Evolutionary conservation across 257 asterid genomes (phyloP).

Genomic region (Ocimum tenuiflorum): DNA sequence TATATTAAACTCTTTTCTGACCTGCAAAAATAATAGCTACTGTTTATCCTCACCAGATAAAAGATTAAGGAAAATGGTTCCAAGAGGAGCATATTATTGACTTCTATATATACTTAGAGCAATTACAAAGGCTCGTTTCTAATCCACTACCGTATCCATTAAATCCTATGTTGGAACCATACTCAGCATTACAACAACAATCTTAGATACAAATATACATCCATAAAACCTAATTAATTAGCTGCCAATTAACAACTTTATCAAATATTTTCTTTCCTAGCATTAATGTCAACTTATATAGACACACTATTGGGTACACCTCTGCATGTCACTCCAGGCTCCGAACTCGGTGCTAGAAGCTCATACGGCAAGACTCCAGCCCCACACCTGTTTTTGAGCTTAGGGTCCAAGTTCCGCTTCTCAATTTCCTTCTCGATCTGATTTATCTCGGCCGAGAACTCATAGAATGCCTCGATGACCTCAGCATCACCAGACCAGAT

Average conservation of each 20-base stretch:
- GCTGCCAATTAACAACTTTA: constrained; percentile 5
- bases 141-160: constrained; percentile 1
- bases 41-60: background rate
- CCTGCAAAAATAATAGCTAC: background rate
- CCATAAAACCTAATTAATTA: constrained; percentile 11
- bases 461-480: constrained; percentile 52
- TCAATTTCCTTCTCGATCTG: constrained; percentile 77
- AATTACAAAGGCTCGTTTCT: constrained; percentile 22
- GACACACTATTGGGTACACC: constrained; percentile 98
- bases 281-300: constrained; percentile 32
- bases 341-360: constrained; percentile 81
- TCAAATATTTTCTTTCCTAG: background rate
- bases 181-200: background rate
- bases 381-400: constrained; percentile 66
- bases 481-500: constrained; percentile 80
- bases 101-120: constrained; percentile 13
- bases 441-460: constrained; percentile 56
- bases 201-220: constrained; percentile 27
- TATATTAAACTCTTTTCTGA: too few relatives aligned
- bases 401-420: constrained; percentile 40
- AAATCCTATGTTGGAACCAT: constrained; percentile 1
- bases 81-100: constrained; percentile 8
- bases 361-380: constrained; percentile 96
- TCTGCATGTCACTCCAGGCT: constrained; percentile 87
- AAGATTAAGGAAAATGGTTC: background rate